Evolutionary conservation across 2,329 filamentous ascomycete species (phyloP).

Genomic region (Thielaviopsis ethacetica): DNA sequence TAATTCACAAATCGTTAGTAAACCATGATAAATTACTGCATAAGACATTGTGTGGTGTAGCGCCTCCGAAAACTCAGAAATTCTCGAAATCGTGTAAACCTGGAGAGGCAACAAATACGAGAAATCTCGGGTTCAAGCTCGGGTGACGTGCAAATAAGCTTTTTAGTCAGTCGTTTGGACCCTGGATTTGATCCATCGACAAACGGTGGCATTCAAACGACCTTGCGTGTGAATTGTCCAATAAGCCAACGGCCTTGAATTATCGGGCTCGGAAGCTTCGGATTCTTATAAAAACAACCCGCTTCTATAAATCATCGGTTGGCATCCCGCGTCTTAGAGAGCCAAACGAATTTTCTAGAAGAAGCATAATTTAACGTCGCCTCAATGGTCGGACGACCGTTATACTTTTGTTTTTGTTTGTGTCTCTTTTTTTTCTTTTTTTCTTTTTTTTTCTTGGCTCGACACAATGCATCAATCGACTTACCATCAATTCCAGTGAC

Average conservation of each 20-base stretch:
- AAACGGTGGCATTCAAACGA: neutral
- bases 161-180: neutral
- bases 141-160: neutral
- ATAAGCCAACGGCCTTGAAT: neutral
- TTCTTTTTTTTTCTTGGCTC: neutral
- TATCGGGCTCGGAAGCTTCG: neutral
- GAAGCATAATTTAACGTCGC: neutral
- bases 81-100: neutral
- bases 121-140: conserved; percentile 2
- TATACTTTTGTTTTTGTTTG: neutral
- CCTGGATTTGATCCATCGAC: neutral
- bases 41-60: neutral
- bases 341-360: neutral
- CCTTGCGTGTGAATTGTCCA: neutral
- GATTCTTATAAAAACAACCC: neutral
- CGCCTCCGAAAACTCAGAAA: neutral
- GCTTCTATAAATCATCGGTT: neutral
- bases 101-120: neutral
- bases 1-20: neutral
- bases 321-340: neutral
- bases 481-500: conserved; percentile 59
- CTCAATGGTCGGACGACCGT: neutral
- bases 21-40: neutral
- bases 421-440: too few species aligned
- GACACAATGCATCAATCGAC: conserved; percentile 16